Base-by-base conservation (phyloP, 495 filamentous ascomycete species). In the Bathelium albidoporum region DNA sequence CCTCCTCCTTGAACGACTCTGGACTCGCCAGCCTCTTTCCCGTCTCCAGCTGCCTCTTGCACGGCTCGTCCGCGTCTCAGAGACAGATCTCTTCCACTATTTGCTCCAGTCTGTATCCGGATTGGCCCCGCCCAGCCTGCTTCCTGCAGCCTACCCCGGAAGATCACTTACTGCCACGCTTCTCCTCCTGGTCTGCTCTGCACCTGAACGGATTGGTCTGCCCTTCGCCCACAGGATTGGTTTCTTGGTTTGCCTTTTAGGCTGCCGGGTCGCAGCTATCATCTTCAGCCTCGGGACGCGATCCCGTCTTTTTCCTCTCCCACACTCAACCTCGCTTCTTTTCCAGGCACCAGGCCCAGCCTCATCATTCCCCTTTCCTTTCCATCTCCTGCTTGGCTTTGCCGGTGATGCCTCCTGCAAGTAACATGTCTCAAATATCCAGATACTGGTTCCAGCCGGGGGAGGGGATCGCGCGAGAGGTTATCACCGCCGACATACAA, bases 401-500 rank as follows among this genome's bases (percentile, higher is more conserved):
- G 63, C 62, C 58, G 3, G 64, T 67, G 64, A 65, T 63, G 49
- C 49, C 49, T 11, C 24, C 22, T 11, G 26, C 24, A 26, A 55
- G 49, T 24, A 55, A 9, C 5, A 55, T 55, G 49, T 55, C 49
- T 60, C 39, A 65, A 34, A 62, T 68, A 64, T 53, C 61, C 20
- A 65, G 70, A 65, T 65, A 74, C 63, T 76, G 74, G 74, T 96
- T 95, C 74, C 85, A 93, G 61, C 87, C 87, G 28, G 89, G 89
- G 67, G 89, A 94, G 68, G 90, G 91, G 70, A 96, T 96, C 74
- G 88, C 89, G 75, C 84, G 91, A 65, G 89, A 96, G 75, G 91
- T 96, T 71, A 94, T 96, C 76, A 89, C 90, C 72, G 88, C 91
- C 73, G 91, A 96, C 77, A 93, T 96, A 65, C 95, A 91, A 80